Conservation (phyloP, 2,329 filamentous ascomycete species). For the Aspergillus pseudoviridinutans region DNA sequence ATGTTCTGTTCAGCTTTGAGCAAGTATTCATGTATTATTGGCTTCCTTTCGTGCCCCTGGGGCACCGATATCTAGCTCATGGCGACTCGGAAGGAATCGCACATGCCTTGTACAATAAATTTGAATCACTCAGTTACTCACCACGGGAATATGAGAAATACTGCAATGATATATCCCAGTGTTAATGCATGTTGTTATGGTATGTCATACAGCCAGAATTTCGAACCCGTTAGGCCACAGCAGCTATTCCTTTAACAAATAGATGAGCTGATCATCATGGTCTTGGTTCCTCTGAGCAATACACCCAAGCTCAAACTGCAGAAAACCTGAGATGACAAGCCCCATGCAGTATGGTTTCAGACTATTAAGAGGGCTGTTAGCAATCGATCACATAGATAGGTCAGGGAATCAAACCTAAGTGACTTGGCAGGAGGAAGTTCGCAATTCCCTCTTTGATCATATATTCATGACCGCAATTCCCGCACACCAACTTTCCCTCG, state of each 20-base stretch:
- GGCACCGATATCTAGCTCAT: slow-evolving; percentile 1
- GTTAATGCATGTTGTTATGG: neutral
- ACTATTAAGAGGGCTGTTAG: slow-evolving; percentile 2
- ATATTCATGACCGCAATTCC: slow-evolving; percentile 90
- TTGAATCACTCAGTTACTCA: neutral
- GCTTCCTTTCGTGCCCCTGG: slow-evolving; percentile 12
- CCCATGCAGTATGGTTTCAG: neutral
- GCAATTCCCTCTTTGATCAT: slow-evolving; percentile 92
- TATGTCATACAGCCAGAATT: neutral
- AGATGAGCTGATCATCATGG: neutral
- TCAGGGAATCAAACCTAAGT: slow-evolving; percentile 56
- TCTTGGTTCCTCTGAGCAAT: neutral
- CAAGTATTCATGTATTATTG: slow-evolving; percentile 4
- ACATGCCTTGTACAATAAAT: slow-evolving; percentile 24
- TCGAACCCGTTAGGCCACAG: too few relatives aligned
- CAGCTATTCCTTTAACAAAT: neutral
- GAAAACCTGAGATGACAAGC: neutral
- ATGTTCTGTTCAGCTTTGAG: slow-evolving; percentile 11
- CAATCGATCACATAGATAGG: neutral
- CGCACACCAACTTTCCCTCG: slow-evolving; percentile 86
- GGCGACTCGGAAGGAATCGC: slow-evolving; percentile 12
- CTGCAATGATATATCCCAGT: neutral
- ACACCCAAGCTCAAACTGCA: neutral
- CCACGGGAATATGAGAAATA: neutral
- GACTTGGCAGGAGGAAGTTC: slow-evolving; percentile 90